Conservation (phyloP, 805 yeast species). For the Wickerhamomyces pijperi region DNA sequence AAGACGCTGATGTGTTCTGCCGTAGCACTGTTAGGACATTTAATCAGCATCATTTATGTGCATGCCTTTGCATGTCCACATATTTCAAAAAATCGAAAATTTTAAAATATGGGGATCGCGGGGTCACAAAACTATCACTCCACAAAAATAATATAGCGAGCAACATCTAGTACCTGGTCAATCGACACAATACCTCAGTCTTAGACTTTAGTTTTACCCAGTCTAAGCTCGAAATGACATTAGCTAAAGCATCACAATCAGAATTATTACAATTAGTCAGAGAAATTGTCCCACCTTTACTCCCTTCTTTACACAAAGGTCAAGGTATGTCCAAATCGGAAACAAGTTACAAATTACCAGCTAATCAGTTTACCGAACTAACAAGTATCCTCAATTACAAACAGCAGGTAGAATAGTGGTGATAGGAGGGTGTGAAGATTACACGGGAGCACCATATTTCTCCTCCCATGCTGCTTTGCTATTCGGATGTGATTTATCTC, state of each 20-base stretch:
- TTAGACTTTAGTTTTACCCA: too few species aligned
- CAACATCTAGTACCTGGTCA: too few species aligned
- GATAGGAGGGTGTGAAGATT: constrained; percentile 91
- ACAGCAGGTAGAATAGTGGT: constrained; percentile 70
- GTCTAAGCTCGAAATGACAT: too few species aligned
- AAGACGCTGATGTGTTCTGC: too few species aligned
- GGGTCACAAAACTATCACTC: too few species aligned
- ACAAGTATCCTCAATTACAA: background rate
- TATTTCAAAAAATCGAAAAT: too few species aligned
- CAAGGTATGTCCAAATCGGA: constrained; percentile 45
- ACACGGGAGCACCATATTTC: constrained; percentile 95
- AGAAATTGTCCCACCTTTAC: constrained; percentile 64
- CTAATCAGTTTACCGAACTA: background rate
- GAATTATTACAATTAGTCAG: constrained; percentile 41
- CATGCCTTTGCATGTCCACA: too few species aligned
- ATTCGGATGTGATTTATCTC: constrained; percentile 82
- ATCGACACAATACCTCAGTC: too few species aligned
- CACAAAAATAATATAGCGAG: too few species aligned
- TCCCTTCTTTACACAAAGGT: constrained; percentile 71
- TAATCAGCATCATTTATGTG: too few species aligned
- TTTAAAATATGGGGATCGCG: too few species aligned
- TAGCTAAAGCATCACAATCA: constrained; percentile 5
- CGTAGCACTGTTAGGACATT: too few species aligned
- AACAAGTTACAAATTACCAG: background rate
- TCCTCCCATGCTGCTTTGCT: constrained; percentile 77